These are phyloP conservation scores for Striga hermonthica DNA, from an alignment of 305 asterid species.

Conservation along the genomic window DNA sequence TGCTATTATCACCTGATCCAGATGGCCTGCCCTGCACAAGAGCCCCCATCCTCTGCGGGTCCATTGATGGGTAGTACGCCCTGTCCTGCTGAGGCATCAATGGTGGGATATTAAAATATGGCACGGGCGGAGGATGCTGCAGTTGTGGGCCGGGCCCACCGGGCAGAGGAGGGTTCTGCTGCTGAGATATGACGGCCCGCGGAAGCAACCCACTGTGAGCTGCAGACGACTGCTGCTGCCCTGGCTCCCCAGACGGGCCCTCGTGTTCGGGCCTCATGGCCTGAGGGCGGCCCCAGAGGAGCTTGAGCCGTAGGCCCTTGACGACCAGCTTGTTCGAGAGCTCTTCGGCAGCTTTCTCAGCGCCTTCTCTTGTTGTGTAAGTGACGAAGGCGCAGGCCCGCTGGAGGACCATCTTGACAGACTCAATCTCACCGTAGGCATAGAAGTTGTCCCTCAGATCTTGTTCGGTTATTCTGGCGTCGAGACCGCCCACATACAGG, in stretches of 20 bases:
- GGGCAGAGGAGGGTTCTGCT: conserved; percentile 73
- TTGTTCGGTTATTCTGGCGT: conserved; percentile 77
- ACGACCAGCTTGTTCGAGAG: conserved; percentile 77
- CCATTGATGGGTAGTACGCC: conserved; percentile 92
- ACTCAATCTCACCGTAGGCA: conserved; percentile 92
- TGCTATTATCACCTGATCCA: conserved; percentile 55
- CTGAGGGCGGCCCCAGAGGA: conserved; percentile 92
- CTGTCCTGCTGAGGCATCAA: conserved; percentile 63
- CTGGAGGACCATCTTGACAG: conserved; percentile 79
- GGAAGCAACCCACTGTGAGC: conserved; percentile 86
- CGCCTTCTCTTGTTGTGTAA: conserved; percentile 94
- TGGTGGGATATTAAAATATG: conserved; percentile 86
- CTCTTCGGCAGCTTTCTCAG: conserved; percentile 95
- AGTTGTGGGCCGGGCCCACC: conserved; percentile 55
- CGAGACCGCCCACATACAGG: conserved; percentile 89
- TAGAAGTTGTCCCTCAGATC: conserved; percentile 85
- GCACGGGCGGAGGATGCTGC: conserved; percentile 70
- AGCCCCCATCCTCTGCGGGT: conserved; percentile 98
- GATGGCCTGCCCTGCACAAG: conserved; percentile 50
- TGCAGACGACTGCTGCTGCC: conserved; percentile 67
- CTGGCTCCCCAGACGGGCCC: conserved; percentile 56
- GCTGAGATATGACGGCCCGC: conserved; percentile 84
- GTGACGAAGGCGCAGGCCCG: conserved; percentile 92
- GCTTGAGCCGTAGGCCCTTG: conserved; percentile 81
- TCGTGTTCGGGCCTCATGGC: conserved; percentile 61